Evolutionary conservation across 2,329 filamentous ascomycete genomes (phyloP).

Genomic region (Balansia obtecta): DNA sequence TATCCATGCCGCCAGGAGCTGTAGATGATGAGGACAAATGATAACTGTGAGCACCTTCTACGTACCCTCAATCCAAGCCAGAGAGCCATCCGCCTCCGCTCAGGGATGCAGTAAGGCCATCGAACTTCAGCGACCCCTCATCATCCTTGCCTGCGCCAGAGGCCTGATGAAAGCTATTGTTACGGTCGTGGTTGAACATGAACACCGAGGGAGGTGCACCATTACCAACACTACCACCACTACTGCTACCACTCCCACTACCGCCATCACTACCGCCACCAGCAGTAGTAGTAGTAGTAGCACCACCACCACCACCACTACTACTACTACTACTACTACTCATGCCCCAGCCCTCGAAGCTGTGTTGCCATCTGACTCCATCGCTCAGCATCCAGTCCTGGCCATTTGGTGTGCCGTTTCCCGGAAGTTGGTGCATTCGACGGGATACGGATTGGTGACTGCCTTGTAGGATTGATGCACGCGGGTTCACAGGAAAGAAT

Average conservation of each 20-base stretch:
- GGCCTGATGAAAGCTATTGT: conserved; percentile 7
- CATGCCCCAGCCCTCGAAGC: conserved; percentile 41
- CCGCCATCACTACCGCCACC: no score
- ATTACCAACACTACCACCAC: conserved; percentile 9
- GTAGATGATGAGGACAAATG: background rate
- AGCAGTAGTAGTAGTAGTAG: no score
- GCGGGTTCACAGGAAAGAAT: conserved; percentile 4
- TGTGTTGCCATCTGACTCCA: conserved; percentile 44
- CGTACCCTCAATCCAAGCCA: conserved; percentile 19
- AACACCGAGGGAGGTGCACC: conserved; percentile 16
- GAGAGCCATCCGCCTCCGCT: conserved; percentile 22
- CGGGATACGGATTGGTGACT: conserved; percentile 10
- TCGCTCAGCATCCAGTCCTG: conserved; percentile 47
- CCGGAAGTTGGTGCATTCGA: conserved; percentile 3
- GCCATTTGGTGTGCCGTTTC: conserved; percentile 26
- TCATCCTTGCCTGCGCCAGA: conserved; percentile 6
- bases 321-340: conserved; percentile 12
- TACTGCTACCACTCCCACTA: conserved; percentile 9
- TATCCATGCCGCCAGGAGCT: background rate
- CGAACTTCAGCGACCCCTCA: conserved; percentile 17
- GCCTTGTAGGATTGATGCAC: conserved; percentile 4
- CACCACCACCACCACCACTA: no score
- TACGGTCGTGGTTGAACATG: conserved; percentile 15
- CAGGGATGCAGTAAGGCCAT: conserved; percentile 20
- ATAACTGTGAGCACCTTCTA: background rate